phyloP scores from a whole-genome alignment of 2,329 filamentous ascomycete genomes.

The Trichoderma koningiopsis region DNA sequence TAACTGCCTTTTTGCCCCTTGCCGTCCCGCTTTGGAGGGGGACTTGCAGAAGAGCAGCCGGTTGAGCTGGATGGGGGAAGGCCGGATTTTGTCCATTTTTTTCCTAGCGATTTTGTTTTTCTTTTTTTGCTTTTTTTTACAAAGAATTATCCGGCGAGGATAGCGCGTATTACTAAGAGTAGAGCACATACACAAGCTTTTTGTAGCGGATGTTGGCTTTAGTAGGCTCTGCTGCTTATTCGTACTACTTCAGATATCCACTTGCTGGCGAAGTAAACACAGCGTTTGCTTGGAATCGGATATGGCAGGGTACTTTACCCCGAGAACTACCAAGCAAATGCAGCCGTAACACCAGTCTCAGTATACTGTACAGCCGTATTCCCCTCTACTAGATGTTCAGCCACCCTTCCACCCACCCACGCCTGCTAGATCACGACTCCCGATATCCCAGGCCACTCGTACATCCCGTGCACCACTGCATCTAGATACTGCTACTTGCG shows the following conservation, averaged over 20 bases:
- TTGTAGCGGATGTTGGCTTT: neutral
- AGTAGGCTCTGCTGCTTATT: neutral
- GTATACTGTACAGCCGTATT: neutral
- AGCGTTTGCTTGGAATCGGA: neutral
- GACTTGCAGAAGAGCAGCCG: neutral
- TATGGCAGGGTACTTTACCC: neutral
- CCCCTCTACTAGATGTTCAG: neutral
- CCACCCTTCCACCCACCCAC: neutral
- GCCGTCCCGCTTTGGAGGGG: conserved; percentile 11
- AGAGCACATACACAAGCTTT: neutral
- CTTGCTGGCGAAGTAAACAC: neutral
- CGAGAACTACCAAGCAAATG: neutral
- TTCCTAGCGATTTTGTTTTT: neutral
- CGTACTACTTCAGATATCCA: neutral
- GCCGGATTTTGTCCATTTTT: neutral
- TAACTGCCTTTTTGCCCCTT: conserved; percentile 12
- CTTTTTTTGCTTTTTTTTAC: neutral
- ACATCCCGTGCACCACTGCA: neutral
- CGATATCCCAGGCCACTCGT: neutral
- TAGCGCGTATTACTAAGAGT: neutral
- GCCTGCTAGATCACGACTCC: neutral
- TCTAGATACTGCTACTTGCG: neutral
- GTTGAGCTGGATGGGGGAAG: neutral
- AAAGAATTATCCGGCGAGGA: neutral
- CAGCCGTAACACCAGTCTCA: neutral